Evolutionary conservation across 139 green algal species (phyloP).

Genomic region (Chlamydomonas asymmetrica): DNA sequence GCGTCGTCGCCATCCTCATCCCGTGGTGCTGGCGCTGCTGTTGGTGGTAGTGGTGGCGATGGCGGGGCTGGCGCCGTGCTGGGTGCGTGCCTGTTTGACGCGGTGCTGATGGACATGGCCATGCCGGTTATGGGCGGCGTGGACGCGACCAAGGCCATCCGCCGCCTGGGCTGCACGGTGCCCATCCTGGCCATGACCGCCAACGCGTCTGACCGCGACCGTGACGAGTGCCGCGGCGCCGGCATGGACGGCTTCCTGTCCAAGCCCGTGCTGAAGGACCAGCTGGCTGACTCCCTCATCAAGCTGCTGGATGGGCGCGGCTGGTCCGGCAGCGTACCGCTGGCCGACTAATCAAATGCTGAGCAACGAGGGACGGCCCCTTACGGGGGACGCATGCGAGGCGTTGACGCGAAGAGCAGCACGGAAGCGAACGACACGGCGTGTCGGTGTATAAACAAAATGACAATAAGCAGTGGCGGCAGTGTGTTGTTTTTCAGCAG

Average conservation of each 20-base stretch:
- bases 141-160: constrained; percentile 72
- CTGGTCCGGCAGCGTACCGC: too few species aligned
- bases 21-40: background rate
- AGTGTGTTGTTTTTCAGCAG: too few species aligned
- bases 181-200: constrained; percentile 93
- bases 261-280: constrained; percentile 81
- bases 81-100: constrained; percentile 50
- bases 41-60: background rate
- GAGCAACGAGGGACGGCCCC: too few species aligned
- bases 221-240: constrained; percentile 73
- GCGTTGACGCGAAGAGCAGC: too few species aligned
- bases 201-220: constrained; percentile 76
- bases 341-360: too few species aligned
- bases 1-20: too few species aligned
- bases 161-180: constrained; percentile 47
- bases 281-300: constrained; percentile 45
- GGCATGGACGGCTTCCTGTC: constrained; percentile 91
- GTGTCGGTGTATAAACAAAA: too few species aligned
- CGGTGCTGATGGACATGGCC: constrained; percentile 78
- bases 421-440: too few species aligned
- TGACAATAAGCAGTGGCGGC: too few species aligned
- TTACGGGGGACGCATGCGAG: too few species aligned
- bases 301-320: background rate
- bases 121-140: constrained; percentile 92
- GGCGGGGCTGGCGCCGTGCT: constrained; percentile 62